Percentiles rank a stretch among this genome's conserved stretches.
phyloP scores from a whole-genome alignment of 1,284 basidiomycete genomes.

The Coniferiporia weirii region DNA sequence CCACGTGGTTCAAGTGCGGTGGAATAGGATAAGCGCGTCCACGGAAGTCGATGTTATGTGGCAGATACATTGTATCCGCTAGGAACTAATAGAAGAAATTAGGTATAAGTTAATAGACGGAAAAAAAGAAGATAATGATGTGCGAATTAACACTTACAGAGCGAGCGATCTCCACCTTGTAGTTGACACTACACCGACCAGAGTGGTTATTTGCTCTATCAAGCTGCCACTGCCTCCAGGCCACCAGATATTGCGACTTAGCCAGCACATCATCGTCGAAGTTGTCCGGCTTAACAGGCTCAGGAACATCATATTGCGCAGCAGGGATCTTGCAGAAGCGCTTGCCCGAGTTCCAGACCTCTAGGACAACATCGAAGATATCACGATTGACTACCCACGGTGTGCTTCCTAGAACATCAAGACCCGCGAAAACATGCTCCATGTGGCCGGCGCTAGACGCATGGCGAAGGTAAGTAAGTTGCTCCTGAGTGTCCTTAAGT shows the following conservation, averaged over 20 bases:
- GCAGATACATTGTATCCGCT: conserved; percentile 86
- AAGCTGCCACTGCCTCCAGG: conserved; percentile 58
- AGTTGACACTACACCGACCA: conserved; percentile 91
- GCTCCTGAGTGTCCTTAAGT: conserved; percentile 89
- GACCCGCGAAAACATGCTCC: conserved; percentile 81
- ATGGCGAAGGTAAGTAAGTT: conserved; percentile 73
- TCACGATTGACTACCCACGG: conserved; percentile 88
- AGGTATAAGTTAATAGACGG: conserved; percentile 18
- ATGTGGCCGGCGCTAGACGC: conserved; percentile 76
- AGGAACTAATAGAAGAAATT: conserved; percentile 52
- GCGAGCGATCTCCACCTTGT: conserved; percentile 95
- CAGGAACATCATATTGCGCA: conserved; percentile 49
- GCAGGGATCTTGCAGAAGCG: conserved; percentile 77
- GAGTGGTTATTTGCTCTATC: conserved; percentile 80
- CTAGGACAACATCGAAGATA: conserved; percentile 67
- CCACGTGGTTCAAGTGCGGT: conserved; percentile 93
- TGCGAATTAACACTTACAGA: conserved; percentile 50
- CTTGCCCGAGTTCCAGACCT: conserved; percentile 83
- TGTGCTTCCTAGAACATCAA: conserved; percentile 88
- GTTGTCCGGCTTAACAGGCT: conserved; percentile 63
- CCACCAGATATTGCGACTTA: conserved; percentile 55
- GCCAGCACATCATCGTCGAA: conserved; percentile 63
- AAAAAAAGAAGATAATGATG: conserved; percentile 4
- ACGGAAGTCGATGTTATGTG: conserved; percentile 98
- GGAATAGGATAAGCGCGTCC: conserved; percentile 97